These are phyloP conservation scores for Dactylellina parvicollis DNA, from an alignment of 2,329 filamentous ascomycete species.

Conservation along the genomic window DNA sequence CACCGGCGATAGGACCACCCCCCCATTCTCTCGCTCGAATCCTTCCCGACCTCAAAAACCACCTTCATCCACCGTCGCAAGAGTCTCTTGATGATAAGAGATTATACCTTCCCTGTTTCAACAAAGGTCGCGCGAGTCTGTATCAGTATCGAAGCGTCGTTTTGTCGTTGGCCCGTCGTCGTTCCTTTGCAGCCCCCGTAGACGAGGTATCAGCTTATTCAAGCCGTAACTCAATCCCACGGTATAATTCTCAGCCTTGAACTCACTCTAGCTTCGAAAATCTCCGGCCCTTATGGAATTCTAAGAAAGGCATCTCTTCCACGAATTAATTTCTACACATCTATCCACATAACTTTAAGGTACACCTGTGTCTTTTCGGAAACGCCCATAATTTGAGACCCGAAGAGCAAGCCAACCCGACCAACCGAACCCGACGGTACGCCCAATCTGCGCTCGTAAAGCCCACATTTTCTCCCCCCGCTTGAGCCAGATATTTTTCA, in stretches of 20 bases:
- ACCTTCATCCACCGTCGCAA: background rate
- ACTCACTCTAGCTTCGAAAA: conserved; percentile 8
- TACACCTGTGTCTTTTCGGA: conserved; percentile 8
- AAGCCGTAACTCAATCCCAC: conserved; percentile 4
- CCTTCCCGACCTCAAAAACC: background rate
- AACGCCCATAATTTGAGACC: conserved; percentile 11
- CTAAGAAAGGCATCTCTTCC: conserved; percentile 4
- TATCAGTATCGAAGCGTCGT: background rate
- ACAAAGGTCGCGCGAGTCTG: background rate
- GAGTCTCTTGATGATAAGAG: background rate
- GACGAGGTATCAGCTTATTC: conserved; percentile 19
- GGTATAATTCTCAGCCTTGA: conserved; percentile 6
- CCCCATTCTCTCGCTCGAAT: conserved; percentile 2
- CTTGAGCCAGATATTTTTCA: conserved; percentile 4
- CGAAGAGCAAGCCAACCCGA: conserved; percentile 48
- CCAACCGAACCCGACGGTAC: conserved; percentile 31
- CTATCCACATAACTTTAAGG: conserved; percentile 16
- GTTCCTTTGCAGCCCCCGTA: conserved; percentile 27
- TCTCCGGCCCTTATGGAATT: background rate
- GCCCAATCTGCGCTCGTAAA: conserved; percentile 32
- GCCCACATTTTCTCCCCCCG: conserved; percentile 19
- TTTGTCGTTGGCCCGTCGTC: conserved; percentile 4
- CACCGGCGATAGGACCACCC: background rate
- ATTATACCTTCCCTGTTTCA: background rate
- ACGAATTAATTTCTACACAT: conserved; percentile 18